Evolutionary conservation across 352 stramenopile species (phyloP), one percentile per base, ranked within the genome.

Genomic region (Globisporangium ultimum): DNA sequence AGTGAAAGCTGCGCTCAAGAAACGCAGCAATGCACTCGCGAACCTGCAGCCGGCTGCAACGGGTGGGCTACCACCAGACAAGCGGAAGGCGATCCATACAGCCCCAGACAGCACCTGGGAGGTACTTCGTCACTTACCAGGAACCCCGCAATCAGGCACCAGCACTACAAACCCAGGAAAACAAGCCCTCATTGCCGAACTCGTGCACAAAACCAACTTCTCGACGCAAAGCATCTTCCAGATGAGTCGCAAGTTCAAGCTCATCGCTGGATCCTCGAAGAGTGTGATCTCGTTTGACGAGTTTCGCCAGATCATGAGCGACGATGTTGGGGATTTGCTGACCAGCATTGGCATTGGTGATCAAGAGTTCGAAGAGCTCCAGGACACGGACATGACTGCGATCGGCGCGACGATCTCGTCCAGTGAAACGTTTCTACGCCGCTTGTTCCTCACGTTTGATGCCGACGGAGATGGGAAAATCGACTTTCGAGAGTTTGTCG

Each of bases 171-270:
- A 34, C 7, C 22, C 41, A 2, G 66, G 73, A 2, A 83, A 83
- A 56, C 73, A 83, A 53, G 70, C 68, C 11, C 73, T 83, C 9
- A 78, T 83, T 47, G 64, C 70, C 0, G 70, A 83, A 65, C 70
- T 83, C 17, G 67, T 78, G 47, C 28, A 42, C 15, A 62, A 55
- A 32, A 80, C 73, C 9, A 61, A 70, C 22, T 83, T 83, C 51
- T 71, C 64, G 24, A 80, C 70, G 43, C 49, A 70, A 18, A 64
- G 73, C 54, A 79, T 83, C 18, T 83, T 80, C 53, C 70, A 79
- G 32, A 62, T 83, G 68, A 83, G 73, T 38, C 72, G 73, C 55
- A 69, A 71, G 65, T 83, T 83, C 60, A 80, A 80, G 43, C 59
- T 69, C 38, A 70, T 77, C n/a, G 73, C 73, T 2, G 65, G 65